Conservation (phyloP, 495 filamentous ascomycete genomes). For the Hypoxylon fuscum region DNA sequence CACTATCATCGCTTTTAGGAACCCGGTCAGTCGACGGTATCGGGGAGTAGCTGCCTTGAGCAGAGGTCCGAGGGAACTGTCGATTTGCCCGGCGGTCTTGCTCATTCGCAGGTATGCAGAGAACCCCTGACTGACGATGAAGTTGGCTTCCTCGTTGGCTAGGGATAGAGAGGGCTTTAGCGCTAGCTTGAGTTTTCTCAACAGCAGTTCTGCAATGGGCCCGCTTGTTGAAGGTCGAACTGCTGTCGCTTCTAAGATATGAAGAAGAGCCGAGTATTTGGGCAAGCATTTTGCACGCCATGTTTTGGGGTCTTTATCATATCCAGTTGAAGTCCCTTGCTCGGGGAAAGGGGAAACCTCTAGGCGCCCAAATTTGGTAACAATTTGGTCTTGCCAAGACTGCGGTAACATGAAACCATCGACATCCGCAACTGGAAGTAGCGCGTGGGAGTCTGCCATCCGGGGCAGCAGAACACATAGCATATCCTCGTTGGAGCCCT, state of each 20-base stretch:
- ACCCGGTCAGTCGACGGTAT: constrained; percentile 69
- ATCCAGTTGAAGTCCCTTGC: constrained; percentile 51
- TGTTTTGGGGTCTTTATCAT: constrained; percentile 59
- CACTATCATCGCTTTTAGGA: constrained; percentile 70
- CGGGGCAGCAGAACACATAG: constrained; percentile 75
- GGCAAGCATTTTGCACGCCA: constrained; percentile 65
- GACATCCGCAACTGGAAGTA: constrained; percentile 56
- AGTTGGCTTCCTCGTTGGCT: constrained; percentile 64
- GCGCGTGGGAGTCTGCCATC: constrained; percentile 65
- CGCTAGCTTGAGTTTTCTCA: constrained; percentile 65
- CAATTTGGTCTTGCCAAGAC: constrained; percentile 74
- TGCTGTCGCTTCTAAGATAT: constrained; percentile 54
- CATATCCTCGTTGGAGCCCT: constrained; percentile 67
- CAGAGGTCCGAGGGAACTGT: constrained; percentile 63
- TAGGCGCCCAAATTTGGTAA: constrained; percentile 67
- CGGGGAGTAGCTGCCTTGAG: constrained; percentile 67
- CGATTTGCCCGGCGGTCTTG: constrained; percentile 56
- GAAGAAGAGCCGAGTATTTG: constrained; percentile 63
- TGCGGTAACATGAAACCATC: constrained; percentile 69
- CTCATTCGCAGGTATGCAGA: constrained; percentile 63
- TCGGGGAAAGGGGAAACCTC: constrained; percentile 66
- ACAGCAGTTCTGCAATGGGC: constrained; percentile 62
- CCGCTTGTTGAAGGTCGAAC: constrained; percentile 64
- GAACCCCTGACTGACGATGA: constrained; percentile 65
- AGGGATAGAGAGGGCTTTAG: constrained; percentile 63